Evolutionary conservation across 2,329 filamentous ascomycete genomes (phyloP).

Genomic region (Rugonectria rugulosa): DNA sequence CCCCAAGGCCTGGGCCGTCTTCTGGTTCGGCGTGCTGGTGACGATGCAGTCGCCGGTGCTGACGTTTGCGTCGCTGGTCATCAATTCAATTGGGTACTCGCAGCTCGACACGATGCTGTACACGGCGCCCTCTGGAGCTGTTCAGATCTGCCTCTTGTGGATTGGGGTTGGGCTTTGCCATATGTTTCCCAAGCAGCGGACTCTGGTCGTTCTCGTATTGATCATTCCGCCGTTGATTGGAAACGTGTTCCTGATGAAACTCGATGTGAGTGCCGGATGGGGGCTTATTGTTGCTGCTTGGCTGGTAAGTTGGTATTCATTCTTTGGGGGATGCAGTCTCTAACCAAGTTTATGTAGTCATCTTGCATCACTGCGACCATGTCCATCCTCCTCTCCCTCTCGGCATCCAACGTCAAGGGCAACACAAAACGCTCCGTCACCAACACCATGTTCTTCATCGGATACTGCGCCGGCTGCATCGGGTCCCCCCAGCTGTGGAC

Average conservation of each 20-base stretch:
- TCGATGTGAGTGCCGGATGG: slow-evolving; percentile 52
- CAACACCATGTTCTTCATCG: slow-evolving; percentile 58
- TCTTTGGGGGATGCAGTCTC: background rate
- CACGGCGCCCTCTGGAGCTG: slow-evolving; percentile 55
- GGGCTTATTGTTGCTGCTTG: slow-evolving; percentile 57
- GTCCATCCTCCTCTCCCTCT: slow-evolving; percentile 49
- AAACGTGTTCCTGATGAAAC: slow-evolving; percentile 51
- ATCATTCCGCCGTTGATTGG: slow-evolving; percentile 53
- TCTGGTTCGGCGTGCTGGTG: slow-evolving; percentile 22
- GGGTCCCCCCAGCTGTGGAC: slow-evolving; percentile 57
- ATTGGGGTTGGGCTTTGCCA: slow-evolving; percentile 49
- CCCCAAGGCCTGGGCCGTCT: slow-evolving; percentile 47
- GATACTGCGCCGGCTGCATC: slow-evolving; percentile 48
- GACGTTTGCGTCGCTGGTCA: slow-evolving; percentile 58
- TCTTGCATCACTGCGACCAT: slow-evolving; percentile 52
- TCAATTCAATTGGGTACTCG: slow-evolving; percentile 54
- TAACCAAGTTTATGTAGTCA: slow-evolving; percentile 33
- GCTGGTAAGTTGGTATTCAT: slow-evolving; percentile 42
- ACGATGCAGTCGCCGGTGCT: slow-evolving; percentile 24
- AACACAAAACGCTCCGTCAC: slow-evolving; percentile 59
- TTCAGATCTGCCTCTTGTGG: slow-evolving; percentile 56
- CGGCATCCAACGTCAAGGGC: slow-evolving; percentile 56
- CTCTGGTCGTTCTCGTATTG: slow-evolving; percentile 48
- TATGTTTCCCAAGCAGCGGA: slow-evolving; percentile 50
- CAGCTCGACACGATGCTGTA: slow-evolving; percentile 56